phyloP scores from a whole-genome alignment of 768 basidiomycete genomes.

The Coprinopsis marcescibilis region DNA sequence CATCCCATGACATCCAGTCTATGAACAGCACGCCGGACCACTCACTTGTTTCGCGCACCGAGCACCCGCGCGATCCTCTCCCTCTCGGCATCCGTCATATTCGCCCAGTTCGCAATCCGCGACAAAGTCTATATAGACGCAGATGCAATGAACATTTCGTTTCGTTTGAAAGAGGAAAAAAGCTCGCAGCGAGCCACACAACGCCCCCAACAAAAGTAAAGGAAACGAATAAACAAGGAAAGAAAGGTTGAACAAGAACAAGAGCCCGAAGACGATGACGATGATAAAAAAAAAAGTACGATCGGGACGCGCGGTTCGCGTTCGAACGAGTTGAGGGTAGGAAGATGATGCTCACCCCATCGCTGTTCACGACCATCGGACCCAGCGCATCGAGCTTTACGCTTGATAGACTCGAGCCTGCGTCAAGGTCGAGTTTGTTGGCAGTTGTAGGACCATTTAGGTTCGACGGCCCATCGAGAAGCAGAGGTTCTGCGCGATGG shows the following conservation, averaged over 20 bases:
- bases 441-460: not conserved
- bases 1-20: not conserved
- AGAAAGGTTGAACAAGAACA: not conserved
- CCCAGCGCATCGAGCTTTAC: constrained; percentile 56
- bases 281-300: no score
- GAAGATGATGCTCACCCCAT: constrained; percentile 55
- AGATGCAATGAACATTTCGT: not conserved
- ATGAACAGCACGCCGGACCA: not conserved
- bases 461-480: not conserved
- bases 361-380: constrained; percentile 62
- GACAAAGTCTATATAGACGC: constrained; percentile 46
- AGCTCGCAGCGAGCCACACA: no score
- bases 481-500: not conserved
- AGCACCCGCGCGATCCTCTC: constrained; percentile 52
- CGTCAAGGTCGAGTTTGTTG: constrained; percentile 8
- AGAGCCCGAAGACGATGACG: no score
- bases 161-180: no score
- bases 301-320: no score
- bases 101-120: constrained; percentile 59
- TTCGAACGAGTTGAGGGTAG: no score
- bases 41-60: constrained; percentile 45
- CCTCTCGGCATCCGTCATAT: constrained; percentile 51
- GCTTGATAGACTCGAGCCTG: constrained; percentile 12
- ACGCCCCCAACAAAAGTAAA: not conserved
- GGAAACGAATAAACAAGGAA: not conserved